Percentiles rank a stretch among this genome's conserved stretches.
These are phyloP conservation scores for Trematosphaeria pertusa DNA, from an alignment of 2,329 filamentous ascomycete species.

Conservation along the genomic window DNA sequence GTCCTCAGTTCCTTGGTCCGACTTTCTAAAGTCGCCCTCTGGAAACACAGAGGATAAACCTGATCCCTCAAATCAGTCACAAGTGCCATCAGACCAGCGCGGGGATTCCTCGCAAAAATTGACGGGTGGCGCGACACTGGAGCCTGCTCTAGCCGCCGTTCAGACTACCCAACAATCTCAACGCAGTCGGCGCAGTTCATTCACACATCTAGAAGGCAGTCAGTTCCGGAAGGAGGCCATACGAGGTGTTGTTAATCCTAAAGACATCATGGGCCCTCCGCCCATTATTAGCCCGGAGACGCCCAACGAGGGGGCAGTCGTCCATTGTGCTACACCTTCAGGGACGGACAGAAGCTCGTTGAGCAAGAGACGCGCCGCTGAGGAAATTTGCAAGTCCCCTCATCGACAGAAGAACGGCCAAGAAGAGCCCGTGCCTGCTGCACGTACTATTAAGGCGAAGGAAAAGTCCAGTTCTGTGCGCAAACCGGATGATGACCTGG, in stretches of 20 bases:
- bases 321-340: neutral
- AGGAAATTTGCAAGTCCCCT: conserved; percentile 9
- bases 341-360: conserved; percentile 2
- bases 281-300: neutral
- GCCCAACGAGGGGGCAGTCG: too few relatives aligned
- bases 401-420: conserved; percentile 7
- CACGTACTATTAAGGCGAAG: conserved; percentile 5
- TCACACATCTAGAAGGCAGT: conserved; percentile 8
- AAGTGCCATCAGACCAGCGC: conserved; percentile 6
- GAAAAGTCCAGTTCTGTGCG: conserved; percentile 8
- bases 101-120: neutral
- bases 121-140: too few relatives aligned
- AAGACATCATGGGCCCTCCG: conserved; percentile 1
- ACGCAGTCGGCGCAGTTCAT: conserved; percentile 11
- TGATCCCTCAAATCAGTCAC: conserved; percentile 12
- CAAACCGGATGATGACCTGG: conserved; percentile 35
- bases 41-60: conserved; percentile 15
- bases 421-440: conserved; percentile 6
- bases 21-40: conserved; percentile 36
- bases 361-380: neutral
- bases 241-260: neutral
- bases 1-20: conserved; percentile 47
- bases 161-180: conserved; percentile 8
- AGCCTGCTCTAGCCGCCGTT: neutral
- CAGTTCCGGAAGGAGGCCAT: conserved; percentile 9